These are phyloP conservation scores for Thermomucor indicae-seudaticae DNA, from an alignment of 371 early-diverging fungal species.

Conservation along the genomic window DNA sequence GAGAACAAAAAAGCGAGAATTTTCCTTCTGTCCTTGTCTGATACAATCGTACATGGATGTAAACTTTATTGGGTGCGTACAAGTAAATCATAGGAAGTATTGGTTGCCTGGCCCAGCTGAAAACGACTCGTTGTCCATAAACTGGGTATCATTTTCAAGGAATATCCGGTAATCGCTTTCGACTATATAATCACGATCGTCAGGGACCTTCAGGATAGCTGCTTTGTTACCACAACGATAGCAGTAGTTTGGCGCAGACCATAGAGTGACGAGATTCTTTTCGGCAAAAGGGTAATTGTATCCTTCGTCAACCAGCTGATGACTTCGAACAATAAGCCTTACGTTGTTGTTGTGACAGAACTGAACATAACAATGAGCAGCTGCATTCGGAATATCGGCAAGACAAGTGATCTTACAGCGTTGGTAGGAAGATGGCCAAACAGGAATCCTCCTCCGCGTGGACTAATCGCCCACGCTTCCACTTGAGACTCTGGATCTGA, in stretches of 20 bases:
- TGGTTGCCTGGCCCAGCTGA: constrained; percentile 40
- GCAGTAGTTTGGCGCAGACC: constrained; percentile 99
- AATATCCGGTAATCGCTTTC: constrained; percentile 72
- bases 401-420: constrained; percentile 29
- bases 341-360: constrained; percentile 97
- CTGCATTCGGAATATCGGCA: background rate
- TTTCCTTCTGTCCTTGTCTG: too few relatives aligned
- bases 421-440: constrained; percentile 96
- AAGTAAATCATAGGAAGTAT: constrained; percentile 28
- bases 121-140: constrained; percentile 19
- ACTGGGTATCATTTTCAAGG: constrained; percentile 74
- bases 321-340: constrained; percentile 91
- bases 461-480: constrained; percentile 96
- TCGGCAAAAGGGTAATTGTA: constrained; percentile 97
- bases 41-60: too few relatives aligned
- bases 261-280: constrained; percentile 98
- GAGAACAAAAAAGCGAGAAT: background rate
- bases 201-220: constrained; percentile 85
- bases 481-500: constrained; percentile 98
- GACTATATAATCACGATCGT: constrained; percentile 79
- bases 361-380: constrained; percentile 23
- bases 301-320: constrained; percentile 97
- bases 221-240: constrained; percentile 99
- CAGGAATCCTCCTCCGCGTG: constrained; percentile 98
- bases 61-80: too few relatives aligned